A percentile compares a stretch with the other conserved stretches of the same genome.
Evolutionary conservation across 805 yeast species (phyloP).

Genomic region (Saccharomycopsis capsularis): DNA sequence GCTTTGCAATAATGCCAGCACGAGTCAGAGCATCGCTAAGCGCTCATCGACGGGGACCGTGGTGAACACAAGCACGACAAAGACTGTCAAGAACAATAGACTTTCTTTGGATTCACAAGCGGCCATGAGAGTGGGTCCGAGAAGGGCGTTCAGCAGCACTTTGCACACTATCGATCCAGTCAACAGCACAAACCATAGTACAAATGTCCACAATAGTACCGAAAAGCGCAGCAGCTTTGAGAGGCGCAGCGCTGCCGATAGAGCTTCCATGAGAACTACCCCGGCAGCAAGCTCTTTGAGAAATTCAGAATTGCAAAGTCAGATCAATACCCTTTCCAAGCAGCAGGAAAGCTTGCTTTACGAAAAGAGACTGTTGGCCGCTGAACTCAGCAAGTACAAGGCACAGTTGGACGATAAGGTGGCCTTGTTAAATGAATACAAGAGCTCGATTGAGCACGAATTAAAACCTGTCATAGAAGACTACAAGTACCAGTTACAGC

Average conservation of each 20-base stretch:
- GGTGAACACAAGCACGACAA: neutral
- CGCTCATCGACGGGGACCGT: constrained; percentile 1
- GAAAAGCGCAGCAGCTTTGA: neutral
- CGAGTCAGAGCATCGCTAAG: neutral
- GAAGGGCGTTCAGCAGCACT: constrained; percentile 5
- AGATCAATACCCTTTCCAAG: constrained; percentile 4
- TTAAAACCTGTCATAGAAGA: constrained; percentile 41
- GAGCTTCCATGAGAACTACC: neutral
- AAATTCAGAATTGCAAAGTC: neutral
- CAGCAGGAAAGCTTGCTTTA: constrained; percentile 5
- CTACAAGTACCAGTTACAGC: constrained; percentile 37
- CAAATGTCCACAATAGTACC: neutral
- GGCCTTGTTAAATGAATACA: constrained; percentile 41
- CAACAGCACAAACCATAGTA: too few species aligned
- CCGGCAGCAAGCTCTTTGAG: neutral
- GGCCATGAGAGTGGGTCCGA: neutral
- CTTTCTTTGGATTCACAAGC: constrained; percentile 13
- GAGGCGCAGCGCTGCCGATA: neutral
- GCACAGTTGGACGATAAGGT: constrained; percentile 37
- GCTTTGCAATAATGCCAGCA: neutral
- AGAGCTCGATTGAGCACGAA: constrained; percentile 38
- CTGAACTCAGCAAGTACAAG: constrained; percentile 22
- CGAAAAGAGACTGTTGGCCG: constrained; percentile 11
- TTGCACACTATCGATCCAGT: too few species aligned
- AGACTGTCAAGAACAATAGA: constrained; percentile 3